Evolutionary conservation across 352 stramenopile species (phyloP).

Genomic region (Phytophthora macrochlamydospora): DNA sequence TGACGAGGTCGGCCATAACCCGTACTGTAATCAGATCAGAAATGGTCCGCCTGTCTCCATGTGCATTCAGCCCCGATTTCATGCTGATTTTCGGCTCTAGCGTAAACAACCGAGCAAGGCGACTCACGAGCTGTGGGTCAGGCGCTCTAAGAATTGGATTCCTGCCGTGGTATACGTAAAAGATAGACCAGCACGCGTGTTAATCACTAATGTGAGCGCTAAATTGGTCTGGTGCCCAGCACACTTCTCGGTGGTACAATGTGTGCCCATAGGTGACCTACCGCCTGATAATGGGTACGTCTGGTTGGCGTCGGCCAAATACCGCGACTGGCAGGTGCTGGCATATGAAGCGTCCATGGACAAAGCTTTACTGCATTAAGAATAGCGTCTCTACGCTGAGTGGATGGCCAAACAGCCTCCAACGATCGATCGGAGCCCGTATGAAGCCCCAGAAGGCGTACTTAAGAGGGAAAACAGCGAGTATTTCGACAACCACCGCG

Average conservation of each 20-base stretch:
- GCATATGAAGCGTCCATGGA: not conserved
- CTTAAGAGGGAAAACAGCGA: not conserved
- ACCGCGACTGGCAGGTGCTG: not conserved
- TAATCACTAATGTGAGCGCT: not conserved
- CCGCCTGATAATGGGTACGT: not conserved
- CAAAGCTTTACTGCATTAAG: not conserved
- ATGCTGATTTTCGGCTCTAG: not conserved
- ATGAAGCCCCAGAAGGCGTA: not conserved
- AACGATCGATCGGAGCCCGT: not conserved
- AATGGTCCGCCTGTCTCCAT: not conserved
- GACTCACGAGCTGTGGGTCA: not conserved
- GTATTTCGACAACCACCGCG: not conserved
- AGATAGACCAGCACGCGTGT: not conserved
- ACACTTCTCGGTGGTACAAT: not conserved
- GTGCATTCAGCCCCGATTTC: not conserved
- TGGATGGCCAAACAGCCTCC: not conserved
- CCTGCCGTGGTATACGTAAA: not conserved
- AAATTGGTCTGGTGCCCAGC: not conserved
- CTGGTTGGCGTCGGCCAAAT: not conserved
- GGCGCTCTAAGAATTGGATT: not conserved
- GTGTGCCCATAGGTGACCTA: not conserved
- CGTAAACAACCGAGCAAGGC: not conserved
- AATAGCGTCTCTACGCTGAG: not conserved
- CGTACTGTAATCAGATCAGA: not conserved
- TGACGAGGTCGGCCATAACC: not conserved